Percentiles rank a stretch among this genome's conserved stretches.
These are phyloP conservation scores for Quillaja saponaria DNA, from an alignment of 306 rosid species.

Conservation along the genomic window DNA sequence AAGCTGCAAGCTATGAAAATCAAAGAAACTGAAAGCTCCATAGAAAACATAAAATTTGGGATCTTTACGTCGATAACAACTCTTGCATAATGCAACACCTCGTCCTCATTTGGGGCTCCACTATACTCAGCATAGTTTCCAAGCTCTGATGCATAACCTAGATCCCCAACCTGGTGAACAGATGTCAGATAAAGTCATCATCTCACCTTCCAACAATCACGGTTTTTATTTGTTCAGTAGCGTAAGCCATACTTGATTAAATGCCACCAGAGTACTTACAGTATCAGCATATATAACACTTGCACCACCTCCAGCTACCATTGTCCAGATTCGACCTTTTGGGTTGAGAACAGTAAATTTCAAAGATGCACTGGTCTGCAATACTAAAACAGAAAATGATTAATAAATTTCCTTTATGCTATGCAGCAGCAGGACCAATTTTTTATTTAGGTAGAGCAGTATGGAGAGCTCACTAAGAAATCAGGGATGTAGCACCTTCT, in stretches of 20 bases:
- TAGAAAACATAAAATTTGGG: slow-evolving; percentile 4
- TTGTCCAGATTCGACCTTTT: slow-evolving; percentile 91
- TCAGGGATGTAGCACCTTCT: no score
- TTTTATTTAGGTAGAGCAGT: no score
- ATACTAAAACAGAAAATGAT: slow-evolving; percentile 15
- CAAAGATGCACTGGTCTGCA: slow-evolving; percentile 84
- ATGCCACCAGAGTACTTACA: slow-evolving; percentile 42
- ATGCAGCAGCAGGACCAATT: background rate
- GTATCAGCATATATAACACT: slow-evolving; percentile 89
- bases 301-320: slow-evolving; percentile 97
- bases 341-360: slow-evolving; percentile 84
- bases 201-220: slow-evolving; percentile 12
- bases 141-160: slow-evolving; percentile 90
- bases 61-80: slow-evolving; percentile 74
- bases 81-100: slow-evolving; percentile 90
- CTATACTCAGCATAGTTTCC: slow-evolving; percentile 97
- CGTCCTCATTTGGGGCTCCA: slow-evolving; percentile 95
- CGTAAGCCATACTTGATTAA: slow-evolving; percentile 6
- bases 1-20: slow-evolving; percentile 1
- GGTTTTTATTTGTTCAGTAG: slow-evolving; percentile 21
- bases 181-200: slow-evolving; percentile 5
- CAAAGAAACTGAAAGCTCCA: slow-evolving; percentile 22
- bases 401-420: slow-evolving; percentile 11
- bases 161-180: slow-evolving; percentile 71
- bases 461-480: no score